phyloP scores from a whole-genome alignment of 2,329 filamentous ascomycete genomes.

The Raffaelea arxii region DNA sequence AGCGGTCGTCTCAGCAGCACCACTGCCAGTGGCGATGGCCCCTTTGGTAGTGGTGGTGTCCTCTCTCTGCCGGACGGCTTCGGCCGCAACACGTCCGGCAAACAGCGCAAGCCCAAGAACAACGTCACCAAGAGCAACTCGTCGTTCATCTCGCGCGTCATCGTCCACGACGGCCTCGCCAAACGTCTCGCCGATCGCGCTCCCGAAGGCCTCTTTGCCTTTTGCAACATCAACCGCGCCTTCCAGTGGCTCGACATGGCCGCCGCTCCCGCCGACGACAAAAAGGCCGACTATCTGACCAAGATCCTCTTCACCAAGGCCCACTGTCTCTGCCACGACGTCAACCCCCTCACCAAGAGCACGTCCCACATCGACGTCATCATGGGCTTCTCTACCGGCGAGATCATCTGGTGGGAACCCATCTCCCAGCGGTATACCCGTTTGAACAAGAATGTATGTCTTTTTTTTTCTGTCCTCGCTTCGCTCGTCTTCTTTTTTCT shows the following conservation, averaged over 20 bases:
- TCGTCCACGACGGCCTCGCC: slow-evolving; percentile 70
- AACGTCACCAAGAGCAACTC: slow-evolving; percentile 98
- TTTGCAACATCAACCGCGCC: slow-evolving; percentile 90
- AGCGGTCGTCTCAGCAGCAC: slow-evolving; percentile 12
- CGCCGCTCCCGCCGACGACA: no score
- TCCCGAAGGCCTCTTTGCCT: slow-evolving; percentile 73
- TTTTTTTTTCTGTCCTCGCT: not conserved
- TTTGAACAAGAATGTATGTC: slow-evolving; percentile 83
- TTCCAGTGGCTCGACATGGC: slow-evolving; percentile 94
- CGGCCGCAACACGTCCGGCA: slow-evolving; percentile 48
- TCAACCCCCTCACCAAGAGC: slow-evolving; percentile 75
- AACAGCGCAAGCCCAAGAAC: slow-evolving; percentile 90
- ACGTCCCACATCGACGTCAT: slow-evolving; percentile 77
- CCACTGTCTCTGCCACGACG: slow-evolving; percentile 88
- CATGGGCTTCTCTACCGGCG: slow-evolving; percentile 91
- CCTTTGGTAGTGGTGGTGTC: slow-evolving; percentile 27
- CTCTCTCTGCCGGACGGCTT: slow-evolving; percentile 80
- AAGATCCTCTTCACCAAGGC: slow-evolving; percentile 97
- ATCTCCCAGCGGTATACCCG: slow-evolving; percentile 92
- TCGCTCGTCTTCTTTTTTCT: not conserved
- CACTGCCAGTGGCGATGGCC: slow-evolving; percentile 34
- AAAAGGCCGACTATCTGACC: slow-evolving; percentile 79
- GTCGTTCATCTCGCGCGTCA: slow-evolving; percentile 94
- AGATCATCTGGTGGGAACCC: slow-evolving; percentile 98
- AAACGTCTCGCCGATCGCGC: slow-evolving; percentile 75